phyloP scores from a whole-genome alignment of 331 rosid genomes.

The Malus hybrid region DNA sequence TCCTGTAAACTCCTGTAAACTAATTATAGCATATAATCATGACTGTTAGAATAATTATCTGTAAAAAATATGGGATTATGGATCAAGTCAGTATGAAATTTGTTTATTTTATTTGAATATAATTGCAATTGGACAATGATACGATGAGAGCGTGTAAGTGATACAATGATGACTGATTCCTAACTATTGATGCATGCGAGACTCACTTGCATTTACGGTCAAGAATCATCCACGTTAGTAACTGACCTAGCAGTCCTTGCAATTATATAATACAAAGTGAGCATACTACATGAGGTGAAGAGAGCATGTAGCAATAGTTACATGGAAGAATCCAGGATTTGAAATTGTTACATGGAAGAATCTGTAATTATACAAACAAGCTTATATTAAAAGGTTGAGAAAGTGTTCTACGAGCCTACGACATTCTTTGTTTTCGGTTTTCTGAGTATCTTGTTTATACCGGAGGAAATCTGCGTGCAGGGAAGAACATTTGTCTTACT shows the following conservation, averaged over 20 bases:
- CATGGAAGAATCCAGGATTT: neutral
- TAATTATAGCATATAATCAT: neutral
- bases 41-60: neutral
- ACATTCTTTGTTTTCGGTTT: neutral
- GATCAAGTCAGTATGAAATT: neutral
- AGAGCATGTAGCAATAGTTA: too few species aligned
- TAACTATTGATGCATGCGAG: too few species aligned
- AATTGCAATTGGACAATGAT: neutral
- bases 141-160: too few species aligned
- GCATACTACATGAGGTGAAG: too few species aligned
- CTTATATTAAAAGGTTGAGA: neutral
- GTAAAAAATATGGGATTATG: neutral
- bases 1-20: neutral
- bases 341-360: neutral
- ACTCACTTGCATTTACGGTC: too few species aligned
- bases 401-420: neutral
- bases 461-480: conserved; percentile 8
- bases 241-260: too few species aligned
- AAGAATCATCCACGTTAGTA: too few species aligned
- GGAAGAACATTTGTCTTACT: conserved; percentile 33
- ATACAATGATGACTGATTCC: too few species aligned
- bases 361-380: neutral
- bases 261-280: too few species aligned
- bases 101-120: neutral
- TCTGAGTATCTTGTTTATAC: neutral